Percentiles rank a stretch among this genome's conserved stretches.
Evolutionary conservation across 805 yeast genomes (phyloP).

Genomic region (Metahyphopichia silvanorum): DNA sequence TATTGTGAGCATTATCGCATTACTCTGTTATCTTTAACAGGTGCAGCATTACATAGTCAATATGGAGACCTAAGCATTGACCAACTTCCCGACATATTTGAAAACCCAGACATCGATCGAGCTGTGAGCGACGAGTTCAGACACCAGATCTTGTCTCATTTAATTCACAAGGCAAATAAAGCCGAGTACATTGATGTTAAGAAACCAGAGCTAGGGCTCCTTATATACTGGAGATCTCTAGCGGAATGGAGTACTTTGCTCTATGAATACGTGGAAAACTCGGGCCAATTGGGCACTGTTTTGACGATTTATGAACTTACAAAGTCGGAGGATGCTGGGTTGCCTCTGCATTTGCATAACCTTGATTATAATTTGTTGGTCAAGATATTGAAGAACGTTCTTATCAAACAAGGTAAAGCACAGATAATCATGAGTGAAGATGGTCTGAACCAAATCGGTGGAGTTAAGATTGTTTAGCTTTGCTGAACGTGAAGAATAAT

Average conservation of each 20-base stretch:
- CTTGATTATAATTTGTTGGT: slow-evolving; percentile 57
- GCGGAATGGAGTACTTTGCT: slow-evolving; percentile 36
- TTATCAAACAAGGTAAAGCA: slow-evolving; percentile 70
- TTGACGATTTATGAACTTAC: slow-evolving; percentile 80
- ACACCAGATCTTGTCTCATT: slow-evolving; percentile 50
- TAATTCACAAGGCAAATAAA: slow-evolving; percentile 49
- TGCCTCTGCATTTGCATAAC: slow-evolving; percentile 56
- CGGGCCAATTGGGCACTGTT: slow-evolving; percentile 76
- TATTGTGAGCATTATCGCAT: slow-evolving; percentile 56
- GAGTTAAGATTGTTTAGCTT: slow-evolving; percentile 65
- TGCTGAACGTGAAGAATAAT: slow-evolving; percentile 7
- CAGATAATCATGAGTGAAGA: slow-evolving; percentile 66
- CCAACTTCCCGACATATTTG: slow-evolving; percentile 41
- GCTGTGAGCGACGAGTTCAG: slow-evolving; percentile 52
- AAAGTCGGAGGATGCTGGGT: slow-evolving; percentile 55
- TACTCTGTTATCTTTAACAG: slow-evolving; percentile 24
- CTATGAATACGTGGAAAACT: slow-evolving; percentile 45
- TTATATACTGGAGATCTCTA: slow-evolving; percentile 57
- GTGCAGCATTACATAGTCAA: slow-evolving; percentile 28
- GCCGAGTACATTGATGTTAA: slow-evolving; percentile 54
- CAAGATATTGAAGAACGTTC: slow-evolving; percentile 47
- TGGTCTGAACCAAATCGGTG: slow-evolving; percentile 55
- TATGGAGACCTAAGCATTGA: slow-evolving; percentile 11
- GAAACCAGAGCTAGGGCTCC: slow-evolving; percentile 65
- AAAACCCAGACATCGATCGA: slow-evolving; percentile 50